A percentile compares a stretch with the other conserved stretches of the same genome.
Conservation (phyloP, 2,329 filamentous ascomycete genomes). For the Cladophialophora psammophila region DNA sequence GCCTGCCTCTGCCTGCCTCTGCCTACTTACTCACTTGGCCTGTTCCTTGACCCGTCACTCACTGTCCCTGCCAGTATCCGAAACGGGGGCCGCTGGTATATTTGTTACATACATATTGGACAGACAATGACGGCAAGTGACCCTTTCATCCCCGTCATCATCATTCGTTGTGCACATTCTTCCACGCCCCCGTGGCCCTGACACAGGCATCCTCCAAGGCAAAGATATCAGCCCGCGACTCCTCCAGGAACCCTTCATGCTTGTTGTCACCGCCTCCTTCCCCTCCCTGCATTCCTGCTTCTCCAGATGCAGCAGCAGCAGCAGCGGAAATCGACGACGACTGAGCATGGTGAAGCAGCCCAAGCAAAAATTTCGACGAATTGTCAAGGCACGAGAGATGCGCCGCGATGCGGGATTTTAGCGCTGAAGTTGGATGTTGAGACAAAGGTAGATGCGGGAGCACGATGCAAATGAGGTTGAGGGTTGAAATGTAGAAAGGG, state of each 20-base stretch:
- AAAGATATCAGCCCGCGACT: constrained; percentile 36
- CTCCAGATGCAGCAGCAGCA: neutral
- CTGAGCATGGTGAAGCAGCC: constrained; percentile 30
- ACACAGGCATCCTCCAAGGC: constrained; percentile 38
- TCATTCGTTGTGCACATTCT: constrained; percentile 1
- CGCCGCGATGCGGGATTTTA: constrained; percentile 13
- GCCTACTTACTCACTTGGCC: too few relatives aligned
- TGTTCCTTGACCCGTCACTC: neutral
- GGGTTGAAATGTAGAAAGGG: constrained; percentile 38
- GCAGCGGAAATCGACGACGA: neutral
- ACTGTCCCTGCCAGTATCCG: neutral
- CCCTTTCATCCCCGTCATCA: neutral
- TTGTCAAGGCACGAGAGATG: constrained; percentile 23
- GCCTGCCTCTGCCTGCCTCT: too few relatives aligned
- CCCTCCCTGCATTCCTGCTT: neutral
- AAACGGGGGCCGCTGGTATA: too few relatives aligned
- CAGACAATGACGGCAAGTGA: neutral
- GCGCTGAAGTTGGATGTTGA: constrained; percentile 1
- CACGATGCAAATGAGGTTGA: constrained; percentile 38
- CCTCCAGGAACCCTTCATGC: constrained; percentile 20
- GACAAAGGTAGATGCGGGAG: constrained; percentile 22
- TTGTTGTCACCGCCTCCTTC: constrained; percentile 6
- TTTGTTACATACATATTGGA: neutral
- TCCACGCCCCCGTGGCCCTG: constrained; percentile 20
- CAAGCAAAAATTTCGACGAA: constrained; percentile 22